Percentiles rank a stretch among this genome's conserved stretches.
Conservation (phyloP, 257 asterid species). For the Forsythia suspensa region DNA sequence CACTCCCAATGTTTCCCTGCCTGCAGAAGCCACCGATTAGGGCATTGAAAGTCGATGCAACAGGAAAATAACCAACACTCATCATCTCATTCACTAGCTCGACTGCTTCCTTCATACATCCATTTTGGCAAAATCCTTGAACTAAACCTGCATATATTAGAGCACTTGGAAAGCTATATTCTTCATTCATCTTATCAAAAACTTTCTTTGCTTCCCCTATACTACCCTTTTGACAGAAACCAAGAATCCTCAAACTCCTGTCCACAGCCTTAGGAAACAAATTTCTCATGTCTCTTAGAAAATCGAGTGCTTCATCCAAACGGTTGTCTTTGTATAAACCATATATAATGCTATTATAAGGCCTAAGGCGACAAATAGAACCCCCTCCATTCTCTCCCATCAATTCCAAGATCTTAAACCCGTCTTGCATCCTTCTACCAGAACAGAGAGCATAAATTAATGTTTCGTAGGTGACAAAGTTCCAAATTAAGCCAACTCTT, state of each 20-base stretch:
- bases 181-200: constrained; percentile 51
- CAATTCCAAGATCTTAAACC: constrained; percentile 63
- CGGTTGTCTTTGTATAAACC: constrained; percentile 62
- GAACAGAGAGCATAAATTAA: constrained; percentile 70
- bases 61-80: constrained; percentile 45
- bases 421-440: constrained; percentile 51
- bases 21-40: constrained; percentile 54
- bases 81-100: constrained; percentile 66
- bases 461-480: constrained; percentile 53
- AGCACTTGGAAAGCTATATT: constrained; percentile 62
- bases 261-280: constrained; percentile 66
- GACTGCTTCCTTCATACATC: constrained; percentile 56
- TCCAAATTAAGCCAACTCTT: constrained; percentile 58
- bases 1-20: constrained; percentile 52
- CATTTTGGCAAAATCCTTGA: constrained; percentile 43
- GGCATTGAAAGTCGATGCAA: constrained; percentile 50
- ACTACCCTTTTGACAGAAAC: constrained; percentile 37
- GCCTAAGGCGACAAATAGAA: constrained; percentile 37
- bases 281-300: constrained; percentile 49
- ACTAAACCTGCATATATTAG: constrained; percentile 55
- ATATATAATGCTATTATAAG: constrained; percentile 74
- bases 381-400: constrained; percentile 48
- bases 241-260: constrained; percentile 44
- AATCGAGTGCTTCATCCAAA: constrained; percentile 49
- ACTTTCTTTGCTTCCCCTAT: constrained; percentile 45